Evolutionary conservation across 108 stramenopile species (phyloP), one percentile per base, ranked within the genome.

Genomic region (Aurantiochytrium sp.): DNA sequence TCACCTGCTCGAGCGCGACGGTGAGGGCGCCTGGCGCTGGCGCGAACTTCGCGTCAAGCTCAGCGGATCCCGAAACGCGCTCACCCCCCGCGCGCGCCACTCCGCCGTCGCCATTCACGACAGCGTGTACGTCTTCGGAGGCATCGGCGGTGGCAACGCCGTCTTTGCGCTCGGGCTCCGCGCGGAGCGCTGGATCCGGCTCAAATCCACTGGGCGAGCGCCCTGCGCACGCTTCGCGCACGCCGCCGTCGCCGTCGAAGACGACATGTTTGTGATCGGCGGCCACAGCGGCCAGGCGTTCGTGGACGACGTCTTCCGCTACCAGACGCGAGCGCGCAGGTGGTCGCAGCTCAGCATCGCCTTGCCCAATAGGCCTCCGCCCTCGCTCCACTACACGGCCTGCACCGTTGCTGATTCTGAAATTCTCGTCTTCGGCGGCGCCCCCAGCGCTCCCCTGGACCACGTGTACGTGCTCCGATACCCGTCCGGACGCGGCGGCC

Each of bases 151-250:
- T n/a, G 73, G 73, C 50, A 12, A 81, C 50, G 73, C 39, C 30
- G 73, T 81, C 42, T 81, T 81, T n/a, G 12, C 73, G 73, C 45
- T 81, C 24, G 73, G 32, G 8, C 15, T 81, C 24, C 21, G 32
- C 36, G 30, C 21, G 3, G 12, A 81, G 73, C 21, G 73, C 12
- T 81, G 73, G 73, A 37, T 48, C 6, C 73, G 73, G 12, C 73
- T 81, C 19, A 81, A 81, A 81, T 12, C 73, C 36, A 81, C 45
- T 19, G 73, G 73, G 6, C 39, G 73, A 1, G 45, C 19, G 8
- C 73, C 73, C 6, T 41, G 42, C 12, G 73, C 73, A 12, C 73
- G 73, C 39, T 81, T 81, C 24, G 73, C 73, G 73, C 73, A 81
- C 3, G n/a, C 27, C 15, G 73, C 73, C 6, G 24, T n/a, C 6